Percentiles rank a stretch among this genome's conserved stretches.
Conservation (phyloP, 2,329 filamentous ascomycete species). For the Diaporthe sp. region DNA sequence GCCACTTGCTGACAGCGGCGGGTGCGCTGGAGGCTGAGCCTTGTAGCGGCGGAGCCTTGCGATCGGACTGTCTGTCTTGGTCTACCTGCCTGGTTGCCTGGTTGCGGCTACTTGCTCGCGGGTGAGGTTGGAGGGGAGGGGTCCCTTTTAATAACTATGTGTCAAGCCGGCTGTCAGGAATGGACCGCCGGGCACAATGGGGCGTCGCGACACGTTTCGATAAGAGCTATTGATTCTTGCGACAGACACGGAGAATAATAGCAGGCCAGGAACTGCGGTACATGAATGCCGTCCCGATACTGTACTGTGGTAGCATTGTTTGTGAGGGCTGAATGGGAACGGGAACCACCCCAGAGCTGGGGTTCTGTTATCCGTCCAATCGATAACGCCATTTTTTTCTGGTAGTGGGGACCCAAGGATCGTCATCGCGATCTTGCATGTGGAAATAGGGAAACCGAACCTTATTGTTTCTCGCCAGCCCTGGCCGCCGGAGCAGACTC, state of each 20-base stretch:
- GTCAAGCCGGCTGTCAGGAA: slow-evolving; percentile 18
- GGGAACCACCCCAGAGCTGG: background rate
- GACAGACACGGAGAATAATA: slow-evolving; percentile 13
- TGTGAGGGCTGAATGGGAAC: slow-evolving; percentile 30
- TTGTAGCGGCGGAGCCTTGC: slow-evolving; percentile 17
- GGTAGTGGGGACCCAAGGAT: slow-evolving; percentile 21
- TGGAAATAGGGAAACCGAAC: slow-evolving; percentile 30
- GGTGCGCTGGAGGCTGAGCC: slow-evolving; percentile 2
- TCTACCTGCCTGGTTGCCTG: background rate
- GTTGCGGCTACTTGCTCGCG: background rate
- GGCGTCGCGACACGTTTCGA: slow-evolving; percentile 31
- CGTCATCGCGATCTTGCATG: slow-evolving; percentile 37
- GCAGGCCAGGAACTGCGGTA: background rate
- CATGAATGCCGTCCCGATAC: slow-evolving; percentile 19
- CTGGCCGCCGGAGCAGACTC: slow-evolving; percentile 15
- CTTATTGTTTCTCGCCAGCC: slow-evolving; percentile 2
- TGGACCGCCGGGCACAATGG: slow-evolving; percentile 19
- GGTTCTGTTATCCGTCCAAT: slow-evolving; percentile 34
- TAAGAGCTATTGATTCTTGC: slow-evolving; percentile 32
- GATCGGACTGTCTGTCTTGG: background rate
- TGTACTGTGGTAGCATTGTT: slow-evolving; percentile 21
- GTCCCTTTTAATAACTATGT: slow-evolving; percentile 6
- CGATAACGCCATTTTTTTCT: slow-evolving; percentile 27
- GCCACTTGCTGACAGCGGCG: background rate
- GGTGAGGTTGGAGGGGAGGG: slow-evolving; percentile 13